These are phyloP conservation scores for Phyllosticta capitalensis DNA, from an alignment of 2,329 filamentous ascomycete species.

Conservation along the genomic window DNA sequence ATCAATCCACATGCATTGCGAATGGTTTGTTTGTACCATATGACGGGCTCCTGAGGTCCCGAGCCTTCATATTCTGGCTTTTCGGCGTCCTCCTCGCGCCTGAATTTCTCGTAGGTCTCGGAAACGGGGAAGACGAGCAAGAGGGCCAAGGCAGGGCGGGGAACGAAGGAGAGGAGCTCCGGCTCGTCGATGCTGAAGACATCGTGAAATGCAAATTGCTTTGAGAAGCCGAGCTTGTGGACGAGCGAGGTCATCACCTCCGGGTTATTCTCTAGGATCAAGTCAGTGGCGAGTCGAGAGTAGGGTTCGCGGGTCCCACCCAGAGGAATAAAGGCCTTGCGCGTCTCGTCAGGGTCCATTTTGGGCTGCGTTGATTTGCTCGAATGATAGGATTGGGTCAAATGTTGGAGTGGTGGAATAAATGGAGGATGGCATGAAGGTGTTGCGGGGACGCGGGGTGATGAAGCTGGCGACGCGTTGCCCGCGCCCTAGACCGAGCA, in stretches of 20 bases:
- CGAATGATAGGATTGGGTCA: not conserved
- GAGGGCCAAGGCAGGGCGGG: slow-evolving; percentile 44
- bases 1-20: slow-evolving; percentile 51
- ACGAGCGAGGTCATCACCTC: slow-evolving; percentile 43
- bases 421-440: slow-evolving; percentile 15
- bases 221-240: slow-evolving; percentile 39
- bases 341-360: slow-evolving; percentile 20
- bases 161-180: slow-evolving; percentile 40
- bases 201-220: slow-evolving; percentile 42
- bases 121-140: slow-evolving; percentile 43
- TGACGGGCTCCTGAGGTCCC: slow-evolving; percentile 42
- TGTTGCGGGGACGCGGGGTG: slow-evolving; percentile 1
- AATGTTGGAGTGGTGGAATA: slow-evolving; percentile 14
- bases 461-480: not conserved
- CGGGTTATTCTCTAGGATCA: slow-evolving; percentile 43
- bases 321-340: slow-evolving; percentile 30
- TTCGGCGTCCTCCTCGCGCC: slow-evolving; percentile 33
- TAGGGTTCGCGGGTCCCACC: slow-evolving; percentile 15
- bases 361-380: not conserved
- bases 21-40: slow-evolving; percentile 53
- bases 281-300: not conserved
- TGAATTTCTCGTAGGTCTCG: slow-evolving; percentile 31
- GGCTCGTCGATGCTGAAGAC: slow-evolving; percentile 44
- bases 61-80: slow-evolving; percentile 36
- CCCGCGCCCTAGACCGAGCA: not conserved